Percentiles rank a stretch among this genome's conserved stretches.
Evolutionary conservation across 2,329 filamentous ascomycete genomes (phyloP).

Genomic region (Davidsoniella eucalypti): DNA sequence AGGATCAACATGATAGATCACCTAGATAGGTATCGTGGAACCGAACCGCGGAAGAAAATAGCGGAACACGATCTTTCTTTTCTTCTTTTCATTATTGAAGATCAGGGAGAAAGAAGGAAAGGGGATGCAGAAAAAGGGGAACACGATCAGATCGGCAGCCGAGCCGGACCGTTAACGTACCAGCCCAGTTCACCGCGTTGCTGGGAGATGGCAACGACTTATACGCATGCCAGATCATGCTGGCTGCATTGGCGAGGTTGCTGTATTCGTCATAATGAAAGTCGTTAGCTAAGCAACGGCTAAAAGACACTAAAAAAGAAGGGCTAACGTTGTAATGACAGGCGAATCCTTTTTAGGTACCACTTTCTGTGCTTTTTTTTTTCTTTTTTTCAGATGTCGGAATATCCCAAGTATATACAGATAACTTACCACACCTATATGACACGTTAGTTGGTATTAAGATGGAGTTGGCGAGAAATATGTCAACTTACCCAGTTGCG

Average conservation of each 20-base stretch:
- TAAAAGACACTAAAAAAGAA: too few species aligned
- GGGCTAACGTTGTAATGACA: too few species aligned
- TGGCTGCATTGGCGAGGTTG: slow-evolving; percentile 61
- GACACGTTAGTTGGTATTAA: not conserved
- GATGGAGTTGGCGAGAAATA: not conserved
- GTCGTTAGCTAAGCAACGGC: not conserved
- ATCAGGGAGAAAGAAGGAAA: not conserved
- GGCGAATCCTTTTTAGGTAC: too few species aligned
- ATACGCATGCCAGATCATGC: slow-evolving; percentile 65
- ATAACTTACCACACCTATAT: slow-evolving; percentile 9
- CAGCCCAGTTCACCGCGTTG: slow-evolving; percentile 59
- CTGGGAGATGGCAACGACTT: slow-evolving; percentile 53
- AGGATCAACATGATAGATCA: too few species aligned
- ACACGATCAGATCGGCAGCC: too few species aligned
- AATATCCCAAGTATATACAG: too few species aligned
- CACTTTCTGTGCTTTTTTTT: too few species aligned
- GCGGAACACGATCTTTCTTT: too few species aligned
- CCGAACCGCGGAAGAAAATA: too few species aligned
- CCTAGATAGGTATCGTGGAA: too few species aligned
- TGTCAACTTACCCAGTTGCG: slow-evolving; percentile 53
- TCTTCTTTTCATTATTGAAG: not conserved
- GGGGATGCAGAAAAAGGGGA: not conserved
- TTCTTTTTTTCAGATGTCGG: too few species aligned
- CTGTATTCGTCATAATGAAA: slow-evolving; percentile 23
- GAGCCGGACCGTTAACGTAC: slow-evolving; percentile 21